Percentiles rank a stretch among this genome's conserved stretches.
phyloP scores from a whole-genome alignment of 73 alveolate species.

The Tetrahymena thermophila region DNA sequence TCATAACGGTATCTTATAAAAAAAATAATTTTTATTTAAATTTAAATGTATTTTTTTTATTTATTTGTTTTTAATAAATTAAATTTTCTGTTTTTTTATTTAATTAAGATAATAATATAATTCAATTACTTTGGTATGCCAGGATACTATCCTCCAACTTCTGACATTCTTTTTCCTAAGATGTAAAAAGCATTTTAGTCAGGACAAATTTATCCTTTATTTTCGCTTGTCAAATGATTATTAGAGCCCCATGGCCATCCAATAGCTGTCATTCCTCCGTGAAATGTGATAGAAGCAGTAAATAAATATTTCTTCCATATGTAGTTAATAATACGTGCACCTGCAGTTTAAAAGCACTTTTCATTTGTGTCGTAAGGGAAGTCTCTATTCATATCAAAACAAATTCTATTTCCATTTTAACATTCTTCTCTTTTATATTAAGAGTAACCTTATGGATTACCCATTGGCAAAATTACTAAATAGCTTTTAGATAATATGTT shows the following conservation, averaged over 20 bases:
- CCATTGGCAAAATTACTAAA: not conserved
- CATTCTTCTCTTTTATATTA: not conserved
- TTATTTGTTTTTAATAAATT: no score
- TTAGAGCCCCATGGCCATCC: not conserved
- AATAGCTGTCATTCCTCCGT: not conserved
- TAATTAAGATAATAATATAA: no score
- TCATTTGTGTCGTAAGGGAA: not conserved
- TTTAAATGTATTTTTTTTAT: not conserved
- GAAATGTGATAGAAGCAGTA: not conserved
- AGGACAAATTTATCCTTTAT: not conserved
- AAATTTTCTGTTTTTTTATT: no score
- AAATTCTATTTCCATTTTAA: not conserved
- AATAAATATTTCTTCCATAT: not conserved
- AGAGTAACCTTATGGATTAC: not conserved
- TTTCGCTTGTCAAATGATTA: not conserved
- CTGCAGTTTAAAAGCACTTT: not conserved
- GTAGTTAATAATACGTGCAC: not conserved
- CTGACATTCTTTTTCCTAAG: not conserved
- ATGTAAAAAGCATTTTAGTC: not conserved
- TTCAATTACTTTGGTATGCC: not conserved
- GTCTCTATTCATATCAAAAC: not conserved
- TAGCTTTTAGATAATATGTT: not conserved
- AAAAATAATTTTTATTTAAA: not conserved
- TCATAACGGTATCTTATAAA: not conserved
- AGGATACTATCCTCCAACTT: not conserved